Conservation (phyloP, 306 rosid genomes). For the Cucurbita moschata region DNA sequence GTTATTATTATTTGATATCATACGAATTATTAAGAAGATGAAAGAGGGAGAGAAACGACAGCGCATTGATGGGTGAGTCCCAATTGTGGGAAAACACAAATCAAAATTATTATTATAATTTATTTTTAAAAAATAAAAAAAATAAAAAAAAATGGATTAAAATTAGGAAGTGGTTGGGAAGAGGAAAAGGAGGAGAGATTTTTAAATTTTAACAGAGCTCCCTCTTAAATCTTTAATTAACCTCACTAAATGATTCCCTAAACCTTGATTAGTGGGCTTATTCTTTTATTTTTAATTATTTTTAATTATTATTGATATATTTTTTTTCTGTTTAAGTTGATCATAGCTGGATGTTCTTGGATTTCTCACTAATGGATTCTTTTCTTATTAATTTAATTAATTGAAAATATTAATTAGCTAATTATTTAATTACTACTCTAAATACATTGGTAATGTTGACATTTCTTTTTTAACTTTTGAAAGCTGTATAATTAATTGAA, state of each 20-base stretch:
- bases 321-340: neutral
- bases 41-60: no score
- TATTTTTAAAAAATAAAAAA: neutral
- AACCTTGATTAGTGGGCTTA: neutral
- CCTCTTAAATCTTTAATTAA: neutral
- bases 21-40: neutral
- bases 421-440: no score
- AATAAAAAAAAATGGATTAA: neutral
- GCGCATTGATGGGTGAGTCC: neutral
- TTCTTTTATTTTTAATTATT: neutral
- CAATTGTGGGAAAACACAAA: neutral
- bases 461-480: no score
- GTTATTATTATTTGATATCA: neutral
- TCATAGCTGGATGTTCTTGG: neutral
- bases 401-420: no score
- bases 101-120: neutral
- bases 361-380: neutral
- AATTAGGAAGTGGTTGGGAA: neutral
- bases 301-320: neutral
- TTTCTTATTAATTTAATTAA: no score
- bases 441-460: no score
- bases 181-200: neutral
- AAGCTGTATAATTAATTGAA: no score
- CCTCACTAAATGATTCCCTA: neutral
- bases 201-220: no score